Evolutionary conservation across 768 basidiomycete species (phyloP).

Genomic region (Lentinus tigrinus): DNA sequence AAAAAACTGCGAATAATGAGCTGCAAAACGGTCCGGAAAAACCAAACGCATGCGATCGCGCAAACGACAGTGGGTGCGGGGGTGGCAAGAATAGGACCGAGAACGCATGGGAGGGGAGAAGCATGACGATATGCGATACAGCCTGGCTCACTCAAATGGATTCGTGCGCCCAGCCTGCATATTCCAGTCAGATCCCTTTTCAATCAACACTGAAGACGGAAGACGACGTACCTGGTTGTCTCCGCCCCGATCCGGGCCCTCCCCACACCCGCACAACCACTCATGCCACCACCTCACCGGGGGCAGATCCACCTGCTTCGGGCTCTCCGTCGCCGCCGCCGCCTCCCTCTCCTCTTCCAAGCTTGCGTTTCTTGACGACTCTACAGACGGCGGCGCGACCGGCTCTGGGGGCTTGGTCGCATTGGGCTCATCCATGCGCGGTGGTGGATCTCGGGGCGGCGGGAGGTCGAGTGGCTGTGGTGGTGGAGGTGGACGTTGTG

Average conservation of each 20-base stretch:
- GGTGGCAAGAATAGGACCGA: too few species aligned
- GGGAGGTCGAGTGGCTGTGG: constrained; percentile 59
- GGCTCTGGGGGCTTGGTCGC: constrained; percentile 35
- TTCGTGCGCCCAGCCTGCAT: constrained; percentile 74
- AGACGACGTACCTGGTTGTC: constrained; percentile 58
- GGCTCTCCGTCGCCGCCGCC: constrained; percentile 22
- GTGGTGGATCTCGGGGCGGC: constrained; percentile 55
- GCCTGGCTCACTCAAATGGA: constrained; percentile 42
- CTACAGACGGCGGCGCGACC: constrained; percentile 32
- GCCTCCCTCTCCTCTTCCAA: constrained; percentile 29
- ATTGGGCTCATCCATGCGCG: constrained; percentile 39
- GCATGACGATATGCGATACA: too few species aligned
- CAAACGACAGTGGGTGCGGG: too few species aligned
- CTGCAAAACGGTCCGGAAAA: too few species aligned
- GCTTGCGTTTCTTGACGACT: constrained; percentile 16
- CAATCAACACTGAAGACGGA: neutral
- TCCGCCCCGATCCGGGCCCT: constrained; percentile 71
- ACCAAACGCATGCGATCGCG: too few species aligned
- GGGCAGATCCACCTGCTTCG: constrained; percentile 31
- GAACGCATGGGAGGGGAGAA: too few species aligned
- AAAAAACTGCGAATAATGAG: too few species aligned
- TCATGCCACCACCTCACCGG: constrained; percentile 79
- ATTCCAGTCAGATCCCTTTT: neutral
- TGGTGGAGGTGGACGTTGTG: constrained; percentile 38
- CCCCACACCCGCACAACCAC: constrained; percentile 79